Evolutionary conservation across 2,329 filamentous ascomycete species (phyloP), one percentile per base, ranked within the genome.

Genomic region (Ustulina deusta): DNA sequence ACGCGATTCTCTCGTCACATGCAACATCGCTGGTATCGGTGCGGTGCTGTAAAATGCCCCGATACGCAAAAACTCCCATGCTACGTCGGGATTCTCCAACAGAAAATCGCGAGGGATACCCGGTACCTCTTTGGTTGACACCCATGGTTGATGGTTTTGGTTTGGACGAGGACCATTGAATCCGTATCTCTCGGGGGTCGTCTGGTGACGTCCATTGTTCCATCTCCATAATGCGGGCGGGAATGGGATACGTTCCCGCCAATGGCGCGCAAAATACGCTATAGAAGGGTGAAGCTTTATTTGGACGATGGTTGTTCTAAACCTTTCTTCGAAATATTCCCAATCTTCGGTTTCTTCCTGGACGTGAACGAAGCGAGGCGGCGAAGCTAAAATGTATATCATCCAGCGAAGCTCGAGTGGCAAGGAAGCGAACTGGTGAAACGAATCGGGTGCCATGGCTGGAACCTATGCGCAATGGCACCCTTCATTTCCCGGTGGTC

Each of bases 1-100:
- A 25, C 78, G 75, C 5, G 78, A 74, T 69, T 79, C 78, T 2
- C 52, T 71, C 51, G 66, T 74, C n/a, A 72, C 67, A 61, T 76
- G 73, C 6, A 80, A 67, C 20, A 75, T 66, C 1, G 69, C 6
- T 6, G 75, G 76, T 25, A 74, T 72, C 0, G 75, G 74, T 0
- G 68, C 71, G 1, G 61, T 11, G 11, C 74, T 74, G 10, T 52
- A 68, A 27, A 74, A 68, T 27, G 22, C 65, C 6, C 68, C 64
- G 55, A 13, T 48, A 9, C 71, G 69, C 17, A 66, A 13, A 38
- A 72, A 59, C 20, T 69, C 61, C 63, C 68, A 74, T 48, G 70
- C 68, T 3, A 55, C 17, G 1, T 40, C 17, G 13, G 60, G 59
- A 20, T 70, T 52, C 1, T 68, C 63, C 1, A 62, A 51, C 5